These are phyloP conservation scores for Serendipita sp. DNA, from an alignment of 768 basidiomycete species.

Conservation along the genomic window DNA sequence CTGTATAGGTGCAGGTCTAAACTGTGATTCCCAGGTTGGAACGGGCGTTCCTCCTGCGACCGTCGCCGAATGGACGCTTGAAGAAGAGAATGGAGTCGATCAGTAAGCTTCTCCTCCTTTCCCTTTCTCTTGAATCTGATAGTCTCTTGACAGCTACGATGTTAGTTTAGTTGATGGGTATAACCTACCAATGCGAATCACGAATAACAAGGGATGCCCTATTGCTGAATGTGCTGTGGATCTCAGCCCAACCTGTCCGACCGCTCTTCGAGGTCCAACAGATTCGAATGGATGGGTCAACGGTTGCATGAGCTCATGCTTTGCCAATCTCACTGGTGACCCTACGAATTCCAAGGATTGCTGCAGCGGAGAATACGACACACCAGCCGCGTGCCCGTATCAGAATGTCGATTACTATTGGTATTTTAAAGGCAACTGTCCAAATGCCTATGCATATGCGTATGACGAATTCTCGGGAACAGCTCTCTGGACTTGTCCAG, in stretches of 20 bases:
- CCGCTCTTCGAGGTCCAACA: constrained; percentile 34
- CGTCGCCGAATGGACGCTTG: constrained; percentile 53
- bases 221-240: constrained; percentile 47
- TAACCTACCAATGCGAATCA: constrained; percentile 38
- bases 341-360: constrained; percentile 47
- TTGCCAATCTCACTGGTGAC: constrained; percentile 26
- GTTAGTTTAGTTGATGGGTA: constrained; percentile 53
- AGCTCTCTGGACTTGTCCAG: constrained; percentile 38
- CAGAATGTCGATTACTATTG: constrained; percentile 28
- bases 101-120: constrained; percentile 16
- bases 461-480: constrained; percentile 34
- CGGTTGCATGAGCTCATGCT: constrained; percentile 48
- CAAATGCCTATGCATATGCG: constrained; percentile 37
- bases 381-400: constrained; percentile 39
- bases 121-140: neutral
- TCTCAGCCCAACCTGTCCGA: constrained; percentile 40
- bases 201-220: constrained; percentile 38
- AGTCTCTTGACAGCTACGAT: constrained; percentile 14
- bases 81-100: constrained; percentile 28
- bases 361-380: constrained; percentile 41
- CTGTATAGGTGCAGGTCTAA: constrained; percentile 31
- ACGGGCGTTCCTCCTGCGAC: constrained; percentile 52
- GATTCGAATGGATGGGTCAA: constrained; percentile 38
- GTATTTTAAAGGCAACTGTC: constrained; percentile 36
- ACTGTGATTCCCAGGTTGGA: constrained; percentile 36